Percentiles rank a stretch among this genome's conserved stretches.
Conservation (phyloP, 2,329 filamentous ascomycete species). For the Fusarium anthophilum region DNA sequence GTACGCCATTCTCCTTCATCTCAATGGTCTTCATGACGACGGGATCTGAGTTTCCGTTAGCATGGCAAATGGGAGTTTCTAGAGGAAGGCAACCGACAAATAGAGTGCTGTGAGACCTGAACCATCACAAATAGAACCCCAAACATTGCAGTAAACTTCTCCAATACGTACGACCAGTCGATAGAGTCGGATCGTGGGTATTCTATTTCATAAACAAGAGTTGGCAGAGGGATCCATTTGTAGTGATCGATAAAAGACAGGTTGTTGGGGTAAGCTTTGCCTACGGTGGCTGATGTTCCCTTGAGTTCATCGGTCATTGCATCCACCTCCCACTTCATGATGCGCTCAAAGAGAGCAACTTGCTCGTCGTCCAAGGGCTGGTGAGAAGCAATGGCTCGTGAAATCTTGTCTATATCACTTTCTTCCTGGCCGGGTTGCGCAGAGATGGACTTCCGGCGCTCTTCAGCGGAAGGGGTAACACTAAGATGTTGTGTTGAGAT, state of each 20-base stretch:
- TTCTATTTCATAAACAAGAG: conserved; percentile 80
- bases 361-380: conserved; percentile 70
- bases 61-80: background rate
- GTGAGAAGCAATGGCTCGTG: conserved; percentile 68
- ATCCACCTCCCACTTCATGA: conserved; percentile 74
- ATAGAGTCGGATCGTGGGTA: conserved; percentile 75
- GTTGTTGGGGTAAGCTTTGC: conserved; percentile 72
- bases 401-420: conserved; percentile 67
- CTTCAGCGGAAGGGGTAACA: conserved; percentile 52
- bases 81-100: conserved; percentile 55
- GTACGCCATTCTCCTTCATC: conserved; percentile 73
- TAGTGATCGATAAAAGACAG: conserved; percentile 71
- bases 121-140: conserved; percentile 83
- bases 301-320: conserved; percentile 71
- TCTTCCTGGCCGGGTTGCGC: conserved; percentile 51
- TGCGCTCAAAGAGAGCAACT: conserved; percentile 68
- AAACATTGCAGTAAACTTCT: conserved; percentile 76
- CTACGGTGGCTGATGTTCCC: conserved; percentile 64
- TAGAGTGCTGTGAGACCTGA: conserved; percentile 78
- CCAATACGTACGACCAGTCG: conserved; percentile 78
- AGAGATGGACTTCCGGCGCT: conserved; percentile 54
- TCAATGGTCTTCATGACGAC: conserved; percentile 72
- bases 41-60: conserved; percentile 59
- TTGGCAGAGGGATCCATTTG: conserved; percentile 79
- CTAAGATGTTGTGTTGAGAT: conserved; percentile 58